These are phyloP conservation scores for Phialophora expanda DNA, from an alignment of 2,329 filamentous ascomycete species.

Conservation along the genomic window DNA sequence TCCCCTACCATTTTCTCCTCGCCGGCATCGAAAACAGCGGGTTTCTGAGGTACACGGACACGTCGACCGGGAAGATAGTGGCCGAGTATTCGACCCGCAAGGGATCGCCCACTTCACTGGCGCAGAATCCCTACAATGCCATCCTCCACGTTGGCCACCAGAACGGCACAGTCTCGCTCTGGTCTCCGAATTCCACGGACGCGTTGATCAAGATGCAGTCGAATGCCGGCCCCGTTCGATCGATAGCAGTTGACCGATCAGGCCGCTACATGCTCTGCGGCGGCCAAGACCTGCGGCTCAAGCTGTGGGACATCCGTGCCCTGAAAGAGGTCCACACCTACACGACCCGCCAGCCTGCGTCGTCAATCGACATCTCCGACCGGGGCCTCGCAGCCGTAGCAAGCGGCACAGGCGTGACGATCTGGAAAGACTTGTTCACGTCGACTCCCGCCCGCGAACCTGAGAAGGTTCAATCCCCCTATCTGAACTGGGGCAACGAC, in stretches of 20 bases:
- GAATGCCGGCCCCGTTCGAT: conserved; percentile 85
- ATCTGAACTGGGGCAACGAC: conserved; percentile 85
- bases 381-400: conserved; percentile 84
- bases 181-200: conserved; percentile 89
- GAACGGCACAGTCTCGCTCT: conserved; percentile 91
- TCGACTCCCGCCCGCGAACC: conserved; percentile 72
- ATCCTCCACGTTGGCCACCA: conserved; percentile 92
- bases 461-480: conserved; percentile 81
- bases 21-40: conserved; percentile 75
- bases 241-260: conserved; percentile 82
- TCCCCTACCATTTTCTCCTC: conserved; percentile 94
- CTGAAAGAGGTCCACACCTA: conserved; percentile 93
- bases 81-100: conserved; percentile 83
- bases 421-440: conserved; percentile 90
- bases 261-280: conserved; percentile 95
- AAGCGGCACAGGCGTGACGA: conserved; percentile 84
- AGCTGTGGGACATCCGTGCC: conserved; percentile 94
- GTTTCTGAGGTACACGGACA: conserved; percentile 91
- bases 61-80: conserved; percentile 87
- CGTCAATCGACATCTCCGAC: conserved; percentile 86
- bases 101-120: conserved; percentile 80
- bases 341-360: conserved; percentile 79
- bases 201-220: conserved; percentile 90
- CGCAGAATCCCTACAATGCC: conserved; percentile 90
- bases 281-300: conserved; percentile 87